phyloP scores from a whole-genome alignment of 257 asterid species.

The Solanum boliviense region DNA sequence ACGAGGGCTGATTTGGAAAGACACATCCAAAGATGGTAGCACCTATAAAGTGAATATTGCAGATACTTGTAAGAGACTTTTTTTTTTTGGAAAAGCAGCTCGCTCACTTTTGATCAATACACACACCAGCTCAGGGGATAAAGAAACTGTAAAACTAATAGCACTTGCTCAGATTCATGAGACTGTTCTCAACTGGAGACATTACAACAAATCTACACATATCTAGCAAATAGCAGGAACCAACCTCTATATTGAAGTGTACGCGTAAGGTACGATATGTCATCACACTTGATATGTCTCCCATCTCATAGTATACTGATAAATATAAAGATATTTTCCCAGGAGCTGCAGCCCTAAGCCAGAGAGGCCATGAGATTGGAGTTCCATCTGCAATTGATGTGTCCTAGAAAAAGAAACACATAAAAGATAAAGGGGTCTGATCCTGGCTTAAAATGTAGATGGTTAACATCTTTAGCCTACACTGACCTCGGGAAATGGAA shows the following conservation, averaged over 20 bases:
- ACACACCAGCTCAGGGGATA: not conserved
- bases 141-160: not conserved
- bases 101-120: not conserved
- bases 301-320: slow-evolving; percentile 75
- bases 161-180: not conserved
- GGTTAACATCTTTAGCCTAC: slow-evolving; percentile 4
- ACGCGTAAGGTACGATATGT: slow-evolving; percentile 81
- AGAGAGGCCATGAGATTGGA: slow-evolving; percentile 75
- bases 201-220: not conserved
- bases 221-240: slow-evolving; percentile 1
- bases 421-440: not conserved
- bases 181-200: not conserved
- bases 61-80: not conserved
- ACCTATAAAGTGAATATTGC: slow-evolving; percentile 33
- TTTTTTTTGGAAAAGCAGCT: not conserved
- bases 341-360: slow-evolving; percentile 91
- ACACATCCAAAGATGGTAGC: slow-evolving; percentile 77
- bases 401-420: slow-evolving; percentile 32
- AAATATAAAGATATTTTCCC: slow-evolving; percentile 63
- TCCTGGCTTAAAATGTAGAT: slow-evolving; percentile 3
- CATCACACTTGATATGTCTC: slow-evolving; percentile 51
- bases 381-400: slow-evolving; percentile 36
- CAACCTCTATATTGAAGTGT: slow-evolving; percentile 72
- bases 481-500: slow-evolving; percentile 73
- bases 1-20: slow-evolving; percentile 61